Evolutionary conservation across 306 rosid species (phyloP), one percentile per base, ranked within the genome.

Genomic region (Canavalia gladiata): DNA sequence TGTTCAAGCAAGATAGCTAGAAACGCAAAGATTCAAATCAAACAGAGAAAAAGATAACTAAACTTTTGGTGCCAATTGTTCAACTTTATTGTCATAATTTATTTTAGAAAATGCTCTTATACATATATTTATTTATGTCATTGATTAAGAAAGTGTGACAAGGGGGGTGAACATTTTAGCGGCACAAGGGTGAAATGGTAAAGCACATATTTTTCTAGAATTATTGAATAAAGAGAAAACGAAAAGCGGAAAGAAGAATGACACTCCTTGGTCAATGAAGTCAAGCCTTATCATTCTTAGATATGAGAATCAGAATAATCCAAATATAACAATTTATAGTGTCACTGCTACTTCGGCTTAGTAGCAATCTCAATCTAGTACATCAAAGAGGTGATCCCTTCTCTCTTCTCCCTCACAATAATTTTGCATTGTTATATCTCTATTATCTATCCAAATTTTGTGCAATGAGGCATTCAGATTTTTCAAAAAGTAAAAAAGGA

Each of bases 31-130:
- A 47, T 63, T 60, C 29, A 31, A 75, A 83, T 82, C 84, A 74
- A 50, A 39, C 7, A 43, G 1, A 58, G 56, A 30, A 81, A 74
- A 37, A 63, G 45, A 68, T 39, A 68, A 79, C 29, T 12, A 37
- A 67, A 60, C 79, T 70, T 77, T 69, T 76, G 73, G 55, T 77
- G 60, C 70, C 37, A 43, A 83, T 71, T 82, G 25, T 46, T 83
- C 39, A 76, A 69, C 70, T 51, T 86, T 86, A 28, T 58, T 25
- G 50, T 45, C 72, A 47, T 46, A 56, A 77, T 81, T 74, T 58
- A 67, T 59, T 66, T 74, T 60, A 42, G 18, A 37, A 45, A 50
- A 68, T 79, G 28, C 51, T 55, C 49, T 68, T 76, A 34, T 60
- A 67, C 64, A 49, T 31, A 68, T 46, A 72, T 67, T 42, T 64